Conservation (phyloP, 768 basidiomycete genomes). For the Clitopilus passeckerianus region DNA sequence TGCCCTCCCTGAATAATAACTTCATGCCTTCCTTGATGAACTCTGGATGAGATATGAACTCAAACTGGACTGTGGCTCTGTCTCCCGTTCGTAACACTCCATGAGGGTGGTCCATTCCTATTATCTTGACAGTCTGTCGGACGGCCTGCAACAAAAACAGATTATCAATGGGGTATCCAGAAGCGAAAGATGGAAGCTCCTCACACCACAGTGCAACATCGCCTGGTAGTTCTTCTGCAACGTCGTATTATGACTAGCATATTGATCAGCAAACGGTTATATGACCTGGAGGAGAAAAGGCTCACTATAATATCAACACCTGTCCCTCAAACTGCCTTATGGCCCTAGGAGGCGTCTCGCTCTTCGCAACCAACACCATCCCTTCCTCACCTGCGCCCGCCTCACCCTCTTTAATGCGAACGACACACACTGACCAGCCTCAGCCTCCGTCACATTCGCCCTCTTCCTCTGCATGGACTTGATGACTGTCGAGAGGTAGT, state of each 20-base stretch:
- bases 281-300: conserved; percentile 5
- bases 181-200: conserved; percentile 14
- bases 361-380: conserved; percentile 86
- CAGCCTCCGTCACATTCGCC: conserved; percentile 76
- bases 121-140: conserved; percentile 86
- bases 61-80: conserved; percentile 88
- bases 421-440: conserved; percentile 95
- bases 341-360: conserved; percentile 76
- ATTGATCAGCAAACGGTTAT: conserved; percentile 1
- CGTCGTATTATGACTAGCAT: conserved; percentile 82
- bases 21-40: conserved; percentile 93
- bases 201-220: conserved; percentile 89
- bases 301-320: conserved; percentile 88
- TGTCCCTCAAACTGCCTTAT: conserved; percentile 88
- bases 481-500: conserved; percentile 73
- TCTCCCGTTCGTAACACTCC: conserved; percentile 92
- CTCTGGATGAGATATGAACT: conserved; percentile 91
- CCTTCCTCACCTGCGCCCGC: conserved; percentile 79
- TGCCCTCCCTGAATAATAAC: conserved; percentile 90
- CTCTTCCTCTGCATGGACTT: conserved; percentile 95
- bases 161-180: conserved; percentile 1
- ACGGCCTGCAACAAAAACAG: conserved; percentile 51
- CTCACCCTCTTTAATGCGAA: conserved; percentile 88
- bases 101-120: conserved; percentile 88
- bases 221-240: conserved; percentile 89